Base-by-base conservation (phyloP, 352 stramenopile species). In the Globisporangium paddicum region DNA sequence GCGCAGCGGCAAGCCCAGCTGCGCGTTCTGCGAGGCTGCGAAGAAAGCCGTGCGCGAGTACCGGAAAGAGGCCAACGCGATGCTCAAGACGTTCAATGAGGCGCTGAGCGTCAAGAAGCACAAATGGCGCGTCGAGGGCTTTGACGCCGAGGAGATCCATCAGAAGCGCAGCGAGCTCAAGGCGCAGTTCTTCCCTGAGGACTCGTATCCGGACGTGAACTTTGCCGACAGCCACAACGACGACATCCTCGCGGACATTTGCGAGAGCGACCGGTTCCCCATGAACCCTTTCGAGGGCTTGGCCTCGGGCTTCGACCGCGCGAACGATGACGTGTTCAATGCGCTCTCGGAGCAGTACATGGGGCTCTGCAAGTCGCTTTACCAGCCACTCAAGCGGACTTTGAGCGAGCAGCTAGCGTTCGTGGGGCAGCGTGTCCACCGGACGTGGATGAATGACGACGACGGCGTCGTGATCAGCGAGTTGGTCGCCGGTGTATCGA, bases 321-420 rank as follows among this genome's bases (percentile, higher is more conserved):
- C 72, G 28, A 76, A 78, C 50, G 75, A 84, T 53, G 75, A 84
- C 34, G 65, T 82, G 26, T 84, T 78, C 58, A 71, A 81, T 37
- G 72, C 72, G 5, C 50, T 84, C 18, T 64, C 72, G 3, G 61
- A 75, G 18, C 65, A 81, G 58, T 73, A 57, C 38, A 64, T 74
- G 14, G 59, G 67, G 37, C 25, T 84, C 28, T 82, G 72, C 19
- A 25, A 66, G 30, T 56, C 64, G 23, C 67, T 79, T 9, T 73
- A 73, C 41, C 69, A 67, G 60, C 72, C 71, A 2, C 46, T 84
- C 32, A 73, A 79, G 47, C 47, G 63, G n/a, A 57, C 42, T 2
- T 45, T 84, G 14, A 46, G 45, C 2, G 44, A 67, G 19, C 38
- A 53, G 5, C 41, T 69, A 18, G 58, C 46, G 3, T 44, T 73